Conservation (phyloP, 768 basidiomycete species). For the Trametes coccinea region DNA sequence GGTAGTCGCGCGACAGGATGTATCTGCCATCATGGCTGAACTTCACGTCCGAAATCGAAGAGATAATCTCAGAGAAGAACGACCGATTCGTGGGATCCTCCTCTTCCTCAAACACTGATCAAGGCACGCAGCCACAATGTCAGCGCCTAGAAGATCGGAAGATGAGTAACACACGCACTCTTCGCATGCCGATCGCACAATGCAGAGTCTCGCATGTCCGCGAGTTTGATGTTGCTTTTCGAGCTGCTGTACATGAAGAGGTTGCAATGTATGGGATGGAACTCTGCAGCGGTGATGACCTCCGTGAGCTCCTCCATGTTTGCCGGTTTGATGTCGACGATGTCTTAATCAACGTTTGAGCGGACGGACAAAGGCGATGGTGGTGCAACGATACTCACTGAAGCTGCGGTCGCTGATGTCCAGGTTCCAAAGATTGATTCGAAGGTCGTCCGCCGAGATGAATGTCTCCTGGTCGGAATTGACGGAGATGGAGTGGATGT, state of each 20-base stretch:
- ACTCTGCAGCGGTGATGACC: constrained; percentile 99
- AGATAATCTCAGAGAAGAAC: constrained; percentile 99
- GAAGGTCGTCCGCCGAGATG: constrained; percentile 97
- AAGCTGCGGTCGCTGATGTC: constrained; percentile 99
- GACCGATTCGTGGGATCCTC: constrained; percentile 97
- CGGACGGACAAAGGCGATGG: not conserved
- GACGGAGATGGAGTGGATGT: constrained; percentile 99
- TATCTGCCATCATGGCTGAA: constrained; percentile 97
- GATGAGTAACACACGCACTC: constrained; percentile 54
- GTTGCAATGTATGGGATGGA: constrained; percentile 97
- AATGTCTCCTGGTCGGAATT: constrained; percentile 99
- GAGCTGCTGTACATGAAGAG: constrained; percentile 99
- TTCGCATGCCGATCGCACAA: constrained; percentile 96
- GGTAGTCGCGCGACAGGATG: constrained; percentile 94
- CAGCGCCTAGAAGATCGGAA: constrained; percentile 7
- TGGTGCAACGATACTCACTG: constrained; percentile 58
- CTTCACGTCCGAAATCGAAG: constrained; percentile 99
- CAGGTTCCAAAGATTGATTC: constrained; percentile 98
- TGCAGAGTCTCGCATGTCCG: constrained; percentile 98
- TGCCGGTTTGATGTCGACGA: constrained; percentile 99
- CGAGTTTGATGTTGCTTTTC: constrained; percentile 99
- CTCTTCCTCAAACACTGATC: constrained; percentile 94
- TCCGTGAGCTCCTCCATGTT: constrained; percentile 99
- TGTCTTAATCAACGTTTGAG: constrained; percentile 58
- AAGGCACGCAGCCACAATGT: constrained; percentile 8